A percentile compares a stretch with the other conserved stretches of the same genome.
These are phyloP conservation scores for Brasenia schreberi DNA, from an alignment of 164 flowering plant species.

Conservation along the genomic window DNA sequence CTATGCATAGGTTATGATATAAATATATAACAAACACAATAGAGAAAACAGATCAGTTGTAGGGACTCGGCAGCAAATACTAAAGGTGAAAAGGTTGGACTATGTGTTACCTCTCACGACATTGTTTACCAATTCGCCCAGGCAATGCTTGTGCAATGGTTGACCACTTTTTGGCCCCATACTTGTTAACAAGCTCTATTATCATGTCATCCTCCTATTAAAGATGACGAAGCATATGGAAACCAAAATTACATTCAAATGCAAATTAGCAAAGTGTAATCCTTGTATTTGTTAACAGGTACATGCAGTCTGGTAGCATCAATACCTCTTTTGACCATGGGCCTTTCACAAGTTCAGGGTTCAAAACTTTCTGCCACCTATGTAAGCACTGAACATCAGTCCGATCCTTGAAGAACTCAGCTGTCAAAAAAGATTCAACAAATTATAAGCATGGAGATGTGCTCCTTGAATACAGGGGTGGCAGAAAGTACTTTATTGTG, in stretches of 20 bases:
- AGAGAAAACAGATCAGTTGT: no score
- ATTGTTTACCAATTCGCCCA: constrained; percentile 51
- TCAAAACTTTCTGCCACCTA: constrained; percentile 48
- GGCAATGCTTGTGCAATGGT: constrained; percentile 38
- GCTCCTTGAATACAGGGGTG: no score
- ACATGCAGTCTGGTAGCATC: background rate
- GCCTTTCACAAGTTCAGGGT: constrained; percentile 47
- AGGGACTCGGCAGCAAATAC: no score
- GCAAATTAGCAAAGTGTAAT: no score
- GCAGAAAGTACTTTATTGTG: no score
- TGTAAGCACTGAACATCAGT: constrained; percentile 49
- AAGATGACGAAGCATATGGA: background rate
- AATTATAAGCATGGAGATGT: background rate
- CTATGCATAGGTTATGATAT: no score
- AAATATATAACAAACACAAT: no score
- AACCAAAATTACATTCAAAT: background rate
- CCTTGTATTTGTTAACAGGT: background rate
- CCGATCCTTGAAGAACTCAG: constrained; percentile 47
- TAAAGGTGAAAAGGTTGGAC: no score
- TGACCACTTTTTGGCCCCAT: constrained; percentile 39
- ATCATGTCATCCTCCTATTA: constrained; percentile 39
- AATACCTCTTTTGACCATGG: constrained; percentile 48
- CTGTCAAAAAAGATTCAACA: constrained; percentile 13
- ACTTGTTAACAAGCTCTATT: constrained; percentile 27
- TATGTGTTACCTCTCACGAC: constrained; percentile 35